Conservation (phyloP, 1,284 basidiomycete genomes). For the Caloboletus firmus region DNA sequence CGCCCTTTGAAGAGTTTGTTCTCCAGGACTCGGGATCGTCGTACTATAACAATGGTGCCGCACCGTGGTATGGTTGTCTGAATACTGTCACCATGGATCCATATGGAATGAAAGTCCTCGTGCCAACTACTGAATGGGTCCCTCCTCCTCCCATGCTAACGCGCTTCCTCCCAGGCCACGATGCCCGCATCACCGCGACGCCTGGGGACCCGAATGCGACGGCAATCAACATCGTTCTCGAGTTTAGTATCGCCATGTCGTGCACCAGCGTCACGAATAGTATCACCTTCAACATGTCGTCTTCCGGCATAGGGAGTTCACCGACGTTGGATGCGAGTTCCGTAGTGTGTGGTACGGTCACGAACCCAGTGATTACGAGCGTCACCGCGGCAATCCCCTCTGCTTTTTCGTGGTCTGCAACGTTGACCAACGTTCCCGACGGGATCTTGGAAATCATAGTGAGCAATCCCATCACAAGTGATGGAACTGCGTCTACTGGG, state of each 20-base stretch:
- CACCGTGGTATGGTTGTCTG: conserved; percentile 77
- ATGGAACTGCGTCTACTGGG: conserved; percentile 50
- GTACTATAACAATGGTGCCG: conserved; percentile 52
- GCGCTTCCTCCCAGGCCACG: conserved; percentile 82
- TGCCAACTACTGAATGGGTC: conserved; percentile 68
- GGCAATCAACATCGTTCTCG: conserved; percentile 65
- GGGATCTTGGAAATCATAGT: conserved; percentile 77
- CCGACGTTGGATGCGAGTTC: conserved; percentile 51
- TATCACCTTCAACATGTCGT: conserved; percentile 65
- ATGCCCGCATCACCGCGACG: conserved; percentile 63
- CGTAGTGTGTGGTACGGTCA: conserved; percentile 48
- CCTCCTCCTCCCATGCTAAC: conserved; percentile 71
- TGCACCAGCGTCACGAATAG: conserved; percentile 65
- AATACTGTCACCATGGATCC: conserved; percentile 62
- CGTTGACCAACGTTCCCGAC: conserved; percentile 71
- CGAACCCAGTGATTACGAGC: conserved; percentile 45
- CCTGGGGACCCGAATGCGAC: conserved; percentile 55
- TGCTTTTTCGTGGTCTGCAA: conserved; percentile 71
- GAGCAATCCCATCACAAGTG: conserved; percentile 50
- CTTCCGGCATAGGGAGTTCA: conserved; percentile 59
- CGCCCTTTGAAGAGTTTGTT: conserved; percentile 77
- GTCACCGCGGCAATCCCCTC: conserved; percentile 59
- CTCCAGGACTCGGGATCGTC: conserved; percentile 64
- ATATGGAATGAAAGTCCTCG: conserved; percentile 80
- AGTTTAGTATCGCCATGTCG: conserved; percentile 78